Evolutionary conservation across 345 rosid genomes (phyloP).

Genomic region (Arabidopsis thaliana): DNA sequence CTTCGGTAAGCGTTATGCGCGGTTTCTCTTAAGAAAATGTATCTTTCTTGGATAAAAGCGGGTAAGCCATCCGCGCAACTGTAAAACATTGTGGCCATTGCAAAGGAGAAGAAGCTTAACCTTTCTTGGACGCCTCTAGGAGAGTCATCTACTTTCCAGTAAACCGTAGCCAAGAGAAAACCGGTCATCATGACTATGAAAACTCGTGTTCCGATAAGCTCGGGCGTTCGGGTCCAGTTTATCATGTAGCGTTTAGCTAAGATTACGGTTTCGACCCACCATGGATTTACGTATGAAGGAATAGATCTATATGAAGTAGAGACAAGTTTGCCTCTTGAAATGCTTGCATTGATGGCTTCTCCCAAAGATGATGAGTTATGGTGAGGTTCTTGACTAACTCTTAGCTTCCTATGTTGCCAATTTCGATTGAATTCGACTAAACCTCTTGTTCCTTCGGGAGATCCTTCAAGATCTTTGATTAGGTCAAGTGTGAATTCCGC

Average conservation of each 20-base stretch:
- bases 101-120: slow-evolving; percentile 59
- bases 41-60: slow-evolving; percentile 61
- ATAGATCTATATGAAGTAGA: slow-evolving; percentile 37
- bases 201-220: slow-evolving; percentile 42
- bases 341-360: slow-evolving; percentile 44
- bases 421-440: slow-evolving; percentile 69
- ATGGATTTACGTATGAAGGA: slow-evolving; percentile 38
- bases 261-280: slow-evolving; percentile 36
- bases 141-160: slow-evolving; percentile 53
- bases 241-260: slow-evolving; percentile 49
- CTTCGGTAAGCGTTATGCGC: slow-evolving; percentile 58
- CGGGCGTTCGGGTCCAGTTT: slow-evolving; percentile 46
- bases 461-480: slow-evolving; percentile 58
- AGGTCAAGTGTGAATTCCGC: slow-evolving; percentile 81
- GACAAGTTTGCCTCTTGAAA: slow-evolving; percentile 42
- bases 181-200: slow-evolving; percentile 50
- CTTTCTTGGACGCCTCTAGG: slow-evolving; percentile 57
- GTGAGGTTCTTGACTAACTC: slow-evolving; percentile 29
- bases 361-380: slow-evolving; percentile 29
- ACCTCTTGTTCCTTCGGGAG: slow-evolving; percentile 56
- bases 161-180: slow-evolving; percentile 64
- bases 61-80: slow-evolving; percentile 57
- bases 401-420: slow-evolving; percentile 53
- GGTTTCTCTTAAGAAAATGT: slow-evolving; percentile 80
- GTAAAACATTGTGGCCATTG: slow-evolving; percentile 54